Evolutionary conservation across 495 filamentous ascomycete species (phyloP), one percentile per base, ranked within the genome.

Genomic region (Daldinia decipiens): DNA sequence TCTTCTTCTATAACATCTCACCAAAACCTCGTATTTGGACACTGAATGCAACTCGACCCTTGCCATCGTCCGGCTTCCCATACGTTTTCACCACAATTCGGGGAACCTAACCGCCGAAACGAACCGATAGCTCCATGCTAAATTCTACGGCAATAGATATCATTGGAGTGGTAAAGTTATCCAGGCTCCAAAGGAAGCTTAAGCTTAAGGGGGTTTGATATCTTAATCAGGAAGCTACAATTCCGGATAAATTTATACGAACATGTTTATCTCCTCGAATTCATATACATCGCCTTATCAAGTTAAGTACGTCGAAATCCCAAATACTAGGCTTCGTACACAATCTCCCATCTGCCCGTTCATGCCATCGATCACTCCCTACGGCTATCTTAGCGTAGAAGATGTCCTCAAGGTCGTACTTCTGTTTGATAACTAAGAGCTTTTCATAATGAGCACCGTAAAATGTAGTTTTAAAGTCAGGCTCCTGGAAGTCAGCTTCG

Each of bases 21-120:
- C 59, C 54, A 60, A 55, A 40, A 68, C 57, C 70, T 68, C 70
- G 70, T 72, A 72, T 72, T 72, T 65, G 54, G 31, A 32, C 32
- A 24, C 17, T 47, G 26, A 29, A 62, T 67, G 68, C 43, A 65
- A 59, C 59, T 68, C 17, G 31, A 68, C 65, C 63, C 39, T 52
- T 56, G 58, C 15, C 61, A 9, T 38, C 17, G 56, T n/a, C 47
- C 15, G n/a, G 45, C 39, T 47, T 39, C 11, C 56, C 59, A 19
- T 63, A 47, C 11, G 36, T n/a, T 50, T 51, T 17, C 27, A 24
- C 11, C 26, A 59, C 45, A 6, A 39, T 62, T 72, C 36, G 36
- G 54, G 63, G 52, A 63, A 32, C 26, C 43, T 61, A 21, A 31
- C 55, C 27, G 61, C 51, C 39, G 17, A 26, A 12, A 55, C 59